Conservation (phyloP, 805 yeast genomes). For the Naumovozyma baii region DNA sequence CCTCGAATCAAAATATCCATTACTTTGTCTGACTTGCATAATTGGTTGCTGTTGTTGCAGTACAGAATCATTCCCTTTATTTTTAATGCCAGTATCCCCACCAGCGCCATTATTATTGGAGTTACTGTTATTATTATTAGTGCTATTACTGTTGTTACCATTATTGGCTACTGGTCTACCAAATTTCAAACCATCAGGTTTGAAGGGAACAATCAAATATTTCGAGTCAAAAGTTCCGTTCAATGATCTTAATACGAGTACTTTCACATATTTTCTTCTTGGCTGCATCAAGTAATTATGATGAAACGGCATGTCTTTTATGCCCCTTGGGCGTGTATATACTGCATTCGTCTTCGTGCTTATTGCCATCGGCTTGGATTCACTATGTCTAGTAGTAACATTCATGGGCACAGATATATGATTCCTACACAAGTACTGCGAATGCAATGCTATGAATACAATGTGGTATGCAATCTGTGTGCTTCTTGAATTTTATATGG, state of each 20-base stretch:
- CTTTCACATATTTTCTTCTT: conserved; percentile 33
- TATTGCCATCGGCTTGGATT: background rate
- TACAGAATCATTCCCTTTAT: conserved; percentile 24
- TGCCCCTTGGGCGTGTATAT: background rate
- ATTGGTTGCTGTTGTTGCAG: background rate
- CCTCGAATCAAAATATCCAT: conserved; percentile 85
- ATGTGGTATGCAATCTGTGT: too few species aligned
- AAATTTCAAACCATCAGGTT: conserved; percentile 68
- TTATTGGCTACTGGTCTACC: conserved; percentile 64
- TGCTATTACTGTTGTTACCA: background rate
- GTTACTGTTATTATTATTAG: background rate
- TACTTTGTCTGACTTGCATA: conserved; percentile 43
- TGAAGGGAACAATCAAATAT: conserved; percentile 59
- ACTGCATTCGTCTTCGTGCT: background rate
- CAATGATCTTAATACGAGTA: conserved; percentile 57
- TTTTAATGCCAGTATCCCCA: conserved; percentile 6
- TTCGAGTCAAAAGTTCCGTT: conserved; percentile 74
- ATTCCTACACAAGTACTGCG: too few species aligned
- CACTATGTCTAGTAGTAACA: background rate
- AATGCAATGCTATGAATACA: too few species aligned
- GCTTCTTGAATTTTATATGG: too few species aligned
- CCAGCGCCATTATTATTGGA: background rate
- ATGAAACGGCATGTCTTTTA: background rate
- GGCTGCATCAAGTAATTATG: background rate
- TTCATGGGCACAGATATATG: too few species aligned